Percentiles rank a stretch among this genome's conserved stretches.
phyloP scores from a whole-genome alignment of 257 asterid species.

The Scutellaria barbata region DNA sequence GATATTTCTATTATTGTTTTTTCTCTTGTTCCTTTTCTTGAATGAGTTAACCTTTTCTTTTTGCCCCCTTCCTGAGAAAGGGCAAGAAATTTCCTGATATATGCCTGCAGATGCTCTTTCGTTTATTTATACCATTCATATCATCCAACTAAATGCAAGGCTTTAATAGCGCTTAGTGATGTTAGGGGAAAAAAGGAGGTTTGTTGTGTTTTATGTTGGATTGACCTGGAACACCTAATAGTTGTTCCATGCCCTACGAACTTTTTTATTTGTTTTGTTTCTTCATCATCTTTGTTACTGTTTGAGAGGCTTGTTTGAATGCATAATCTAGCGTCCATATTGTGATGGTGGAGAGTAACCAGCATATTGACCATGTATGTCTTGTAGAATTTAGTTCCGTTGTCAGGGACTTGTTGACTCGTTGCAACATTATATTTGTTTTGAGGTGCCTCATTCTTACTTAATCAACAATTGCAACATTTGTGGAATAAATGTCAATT shows the following conservation, averaged over 20 bases:
- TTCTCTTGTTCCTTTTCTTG: too few species aligned
- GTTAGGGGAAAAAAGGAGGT: neutral
- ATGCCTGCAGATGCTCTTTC: constrained; percentile 4
- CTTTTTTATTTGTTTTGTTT: neutral
- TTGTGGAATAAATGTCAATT: neutral
- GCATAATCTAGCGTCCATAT: constrained; percentile 10
- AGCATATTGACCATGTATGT: neutral
- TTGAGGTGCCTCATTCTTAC: neutral
- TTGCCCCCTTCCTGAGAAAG: too few species aligned
- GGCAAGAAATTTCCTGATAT: neutral
- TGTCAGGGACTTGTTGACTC: neutral
- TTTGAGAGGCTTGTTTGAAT: constrained; percentile 18
- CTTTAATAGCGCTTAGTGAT: neutral
- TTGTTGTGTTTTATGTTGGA: constrained; percentile 17
- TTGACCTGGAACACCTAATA: neutral
- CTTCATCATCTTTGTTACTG: neutral
- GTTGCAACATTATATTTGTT: constrained; percentile 1
- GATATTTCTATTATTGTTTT: too few species aligned
- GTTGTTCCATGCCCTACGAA: neutral
- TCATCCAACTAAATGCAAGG: constrained; percentile 7
- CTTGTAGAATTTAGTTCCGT: neutral
- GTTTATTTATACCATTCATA: neutral
- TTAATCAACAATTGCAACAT: constrained; percentile 7
- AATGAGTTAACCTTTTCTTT: too few species aligned
- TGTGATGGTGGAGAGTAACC: neutral